Base-by-base conservation (phyloP, 305 asterid species). In the Solanum hybrid region DNA sequence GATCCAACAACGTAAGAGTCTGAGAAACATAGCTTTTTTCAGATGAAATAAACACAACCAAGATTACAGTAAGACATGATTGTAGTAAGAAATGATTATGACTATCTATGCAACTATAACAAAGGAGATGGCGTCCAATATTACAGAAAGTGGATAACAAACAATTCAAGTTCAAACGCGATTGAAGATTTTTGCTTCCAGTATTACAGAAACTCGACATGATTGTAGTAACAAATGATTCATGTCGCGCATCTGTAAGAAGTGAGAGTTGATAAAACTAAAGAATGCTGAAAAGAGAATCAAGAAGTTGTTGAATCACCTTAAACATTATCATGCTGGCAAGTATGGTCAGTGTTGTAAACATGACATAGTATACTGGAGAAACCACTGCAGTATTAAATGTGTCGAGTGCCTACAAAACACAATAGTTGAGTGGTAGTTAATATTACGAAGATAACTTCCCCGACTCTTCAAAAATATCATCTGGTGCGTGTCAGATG, bases 251-350 rank as follows among this genome's bases (percentile, higher is more conserved):
- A 27, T 40, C 71, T 40, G 37, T 45, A 82, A 82, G 87, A 15
- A 45, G 71, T 81, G 69, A 37, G 13, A 84, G 31, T 56, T 22
- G 88, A 85, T 85, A 85, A 56, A 31, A 51, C 76, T 82, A 45
- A 82, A 29, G 5, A 81, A 11, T 27, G 42, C 78, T 5, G 87
- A 24, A 31, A 12, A 88, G 31, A 80, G 17, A 29, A 56, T n/a
- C 9, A 19, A 19, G 32, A 85, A 64, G 0, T 22, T 56, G 19
- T 7, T 56, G 66, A 12, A 88, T 89, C 84, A 95, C 98, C 98
- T 95, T 94, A 78, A 95, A 95, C 97, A 95, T 94, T 86, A 95
- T 95, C 92, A 90, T 92, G 89, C 97, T 95, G 88, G 98, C 97
- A 73, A 95, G 8, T 45, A 95, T 95, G 12, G 98, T 95, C 89